These are phyloP conservation scores for Pachyrhizus erosus DNA, from an alignment of 306 rosid species.

Conservation along the genomic window DNA sequence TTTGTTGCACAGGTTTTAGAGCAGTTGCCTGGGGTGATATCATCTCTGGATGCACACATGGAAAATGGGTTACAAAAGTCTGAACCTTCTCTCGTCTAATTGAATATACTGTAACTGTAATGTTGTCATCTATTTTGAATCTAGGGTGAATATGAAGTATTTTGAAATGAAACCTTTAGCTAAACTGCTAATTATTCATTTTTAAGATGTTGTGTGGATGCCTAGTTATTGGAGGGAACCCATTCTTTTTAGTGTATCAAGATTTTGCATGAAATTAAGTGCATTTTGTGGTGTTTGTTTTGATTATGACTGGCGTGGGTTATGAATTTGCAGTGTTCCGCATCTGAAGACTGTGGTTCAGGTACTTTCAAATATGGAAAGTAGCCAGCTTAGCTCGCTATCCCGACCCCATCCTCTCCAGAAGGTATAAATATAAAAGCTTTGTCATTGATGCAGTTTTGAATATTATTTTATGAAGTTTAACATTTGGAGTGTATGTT, in stretches of 20 bases:
- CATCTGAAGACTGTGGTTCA: slow-evolving; percentile 77
- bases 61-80: slow-evolving; percentile 85
- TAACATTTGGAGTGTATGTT: neutral
- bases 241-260: slow-evolving; percentile 1
- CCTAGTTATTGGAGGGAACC: neutral
- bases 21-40: slow-evolving; percentile 88
- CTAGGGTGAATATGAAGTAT: neutral
- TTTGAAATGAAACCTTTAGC: neutral
- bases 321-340: slow-evolving; percentile 63
- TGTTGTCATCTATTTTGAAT: neutral
- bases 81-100: slow-evolving; percentile 25
- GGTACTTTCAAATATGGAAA: slow-evolving; percentile 87
- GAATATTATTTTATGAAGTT: neutral
- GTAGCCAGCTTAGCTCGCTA: slow-evolving; percentile 68
- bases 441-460: slow-evolving; percentile 13
- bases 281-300: slow-evolving; percentile 15
- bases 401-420: slow-evolving; percentile 51
- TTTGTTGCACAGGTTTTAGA: slow-evolving; percentile 71
- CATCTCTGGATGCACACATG: slow-evolving; percentile 82
- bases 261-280: neutral
- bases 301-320: slow-evolving; percentile 34
- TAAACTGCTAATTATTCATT: slow-evolving; percentile 26
- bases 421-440: slow-evolving; percentile 59
- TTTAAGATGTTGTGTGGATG: slow-evolving; percentile 17
- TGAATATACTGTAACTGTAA: neutral